Percentiles rank a stretch among this genome's conserved stretches.
phyloP scores from a whole-genome alignment of 108 stramenopile genomes.

The Conticribra guillardii region DNA sequence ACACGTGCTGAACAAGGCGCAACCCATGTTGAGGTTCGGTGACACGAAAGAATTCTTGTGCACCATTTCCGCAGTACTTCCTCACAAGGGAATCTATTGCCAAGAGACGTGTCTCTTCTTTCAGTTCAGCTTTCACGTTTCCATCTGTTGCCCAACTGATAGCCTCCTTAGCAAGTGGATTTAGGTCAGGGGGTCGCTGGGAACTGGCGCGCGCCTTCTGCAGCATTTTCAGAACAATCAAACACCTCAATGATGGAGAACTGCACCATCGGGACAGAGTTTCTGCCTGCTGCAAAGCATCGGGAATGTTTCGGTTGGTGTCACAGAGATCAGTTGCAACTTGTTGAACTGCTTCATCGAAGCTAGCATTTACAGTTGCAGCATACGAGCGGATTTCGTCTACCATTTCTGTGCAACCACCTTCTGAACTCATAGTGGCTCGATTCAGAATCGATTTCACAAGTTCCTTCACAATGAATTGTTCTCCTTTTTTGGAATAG shows the following conservation, averaged over 20 bases:
- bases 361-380: conserved; percentile 39
- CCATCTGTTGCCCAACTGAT: conserved; percentile 71
- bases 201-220: conserved; percentile 73
- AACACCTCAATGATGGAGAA: conserved; percentile 56
- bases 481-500: conserved; percentile 61
- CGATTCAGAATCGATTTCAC: conserved; percentile 36
- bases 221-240: conserved; percentile 67
- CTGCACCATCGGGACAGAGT: conserved; percentile 63
- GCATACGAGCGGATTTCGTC: conserved; percentile 63
- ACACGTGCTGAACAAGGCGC: conserved; percentile 68
- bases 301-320: conserved; percentile 53
- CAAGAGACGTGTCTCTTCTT: conserved; percentile 78
- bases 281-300: conserved; percentile 12
- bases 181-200: conserved; percentile 62
- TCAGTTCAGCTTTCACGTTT: conserved; percentile 69
- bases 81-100: conserved; percentile 73
- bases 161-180: conserved; percentile 64
- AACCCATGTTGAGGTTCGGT: conserved; percentile 69
- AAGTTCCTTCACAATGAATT: conserved; percentile 66
- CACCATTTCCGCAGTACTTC: conserved; percentile 82
- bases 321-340: conserved; percentile 64
- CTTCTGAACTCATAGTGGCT: conserved; percentile 17
- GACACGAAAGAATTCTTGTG: conserved; percentile 80
- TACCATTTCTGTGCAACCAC: conserved; percentile 18
- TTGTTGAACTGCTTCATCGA: conserved; percentile 60